Base-by-base conservation (phyloP, 106 monocot genomes). In the Gastrodia elata region DNA sequence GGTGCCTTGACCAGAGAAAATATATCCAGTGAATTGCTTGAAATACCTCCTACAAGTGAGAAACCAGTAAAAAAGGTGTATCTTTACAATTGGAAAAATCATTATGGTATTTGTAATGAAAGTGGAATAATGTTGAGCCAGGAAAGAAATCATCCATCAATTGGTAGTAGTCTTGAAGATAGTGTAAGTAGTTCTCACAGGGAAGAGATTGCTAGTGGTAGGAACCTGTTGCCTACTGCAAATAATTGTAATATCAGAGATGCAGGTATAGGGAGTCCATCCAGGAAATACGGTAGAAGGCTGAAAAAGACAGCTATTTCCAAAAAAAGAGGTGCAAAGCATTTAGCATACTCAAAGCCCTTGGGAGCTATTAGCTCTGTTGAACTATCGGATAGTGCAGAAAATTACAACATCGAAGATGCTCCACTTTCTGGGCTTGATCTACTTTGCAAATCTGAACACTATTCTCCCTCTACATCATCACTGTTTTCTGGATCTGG, bases 51-150 rank as follows among this genome's bases (percentile, higher is more conserved):
- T 57, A 85, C 79, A 75, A 68, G 30, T 75, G 87, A 78, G 16
- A 83, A 77, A 37, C 71, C 33, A 70, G 18, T 55, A 26, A 89
- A 86, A 73, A 90, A 82, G 55, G 88, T 88, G 16, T 88, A 87
- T 68, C 88, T 97, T 36, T 93, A 80, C 72, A 97, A 97, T 46
- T 97, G 92, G 97, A 84, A 59, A 71, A 52, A 84, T 73, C 77
- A 81, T 77, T 92, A 87, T 49, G 68, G 77, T 38, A 93, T 79
- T 75, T 88, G 93, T 15, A 86, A 73, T 74, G 89, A 84, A 6
- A 84, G 78, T 83, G 87, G 71, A 33, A 70, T 82, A 38, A 84
- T 84, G 42, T 69, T 80, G 71, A 82, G 81, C 75, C 78, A 74
- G 14, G 80, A 81, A 27, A 76, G 58, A 25, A 78, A 35, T 30